These are phyloP conservation scores for Aspergillus neoniger DNA, from an alignment of 2,329 filamentous ascomycete genomes.

Conservation along the genomic window DNA sequence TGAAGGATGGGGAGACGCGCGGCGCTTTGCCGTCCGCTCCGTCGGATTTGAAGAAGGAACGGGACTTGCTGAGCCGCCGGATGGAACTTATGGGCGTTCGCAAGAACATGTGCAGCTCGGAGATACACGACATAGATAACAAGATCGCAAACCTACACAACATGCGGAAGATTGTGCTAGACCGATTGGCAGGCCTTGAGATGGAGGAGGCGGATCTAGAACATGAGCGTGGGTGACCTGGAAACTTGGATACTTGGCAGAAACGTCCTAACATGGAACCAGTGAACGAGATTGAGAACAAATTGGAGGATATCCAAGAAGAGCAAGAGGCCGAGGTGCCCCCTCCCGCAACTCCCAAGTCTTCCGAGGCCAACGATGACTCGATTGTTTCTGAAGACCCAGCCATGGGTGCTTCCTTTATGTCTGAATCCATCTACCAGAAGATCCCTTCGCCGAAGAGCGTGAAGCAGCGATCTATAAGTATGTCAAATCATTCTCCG, in stretches of 20 bases:
- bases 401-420: constrained; percentile 67
- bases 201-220: constrained; percentile 88
- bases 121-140: constrained; percentile 94
- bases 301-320: constrained; percentile 64
- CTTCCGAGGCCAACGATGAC: constrained; percentile 45
- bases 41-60: constrained; percentile 75
- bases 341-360: constrained; percentile 36
- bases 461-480: constrained; percentile 49
- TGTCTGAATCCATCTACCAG: constrained; percentile 97
- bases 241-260: background rate
- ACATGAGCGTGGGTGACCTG: constrained; percentile 69
- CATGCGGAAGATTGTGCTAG: constrained; percentile 90
- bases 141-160: constrained; percentile 91
- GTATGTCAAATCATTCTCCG: constrained; percentile 26
- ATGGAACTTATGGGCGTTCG: constrained; percentile 88
- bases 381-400: constrained; percentile 57
- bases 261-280: constrained; percentile 10
- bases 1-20: constrained; percentile 62
- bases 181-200: constrained; percentile 81
- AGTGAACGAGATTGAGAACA: constrained; percentile 62
- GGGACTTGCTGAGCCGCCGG: constrained; percentile 75
- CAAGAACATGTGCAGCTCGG: constrained; percentile 96
- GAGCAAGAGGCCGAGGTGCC: constrained; percentile 34
- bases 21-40: constrained; percentile 63
- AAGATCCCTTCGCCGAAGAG: constrained; percentile 72